phyloP scores from a whole-genome alignment of 768 basidiomycete genomes.

The Tubosaeta sp. region DNA sequence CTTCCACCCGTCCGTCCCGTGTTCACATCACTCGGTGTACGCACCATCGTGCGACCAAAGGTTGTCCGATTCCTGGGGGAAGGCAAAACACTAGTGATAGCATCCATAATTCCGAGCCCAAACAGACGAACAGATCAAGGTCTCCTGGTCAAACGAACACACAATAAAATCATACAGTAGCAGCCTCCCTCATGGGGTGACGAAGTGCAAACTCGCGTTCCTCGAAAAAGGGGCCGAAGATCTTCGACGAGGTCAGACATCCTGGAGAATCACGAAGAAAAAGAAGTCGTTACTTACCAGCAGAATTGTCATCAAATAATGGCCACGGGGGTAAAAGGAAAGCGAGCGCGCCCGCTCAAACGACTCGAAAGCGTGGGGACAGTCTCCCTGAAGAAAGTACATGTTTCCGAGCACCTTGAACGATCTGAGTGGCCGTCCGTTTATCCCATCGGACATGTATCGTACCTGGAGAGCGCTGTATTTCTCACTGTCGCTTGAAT shows the following conservation, averaged over 20 bases:
- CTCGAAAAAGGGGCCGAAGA: background rate
- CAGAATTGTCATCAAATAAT: background rate
- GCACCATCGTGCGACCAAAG: too few species aligned
- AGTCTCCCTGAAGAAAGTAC: background rate
- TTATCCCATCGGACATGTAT: background rate
- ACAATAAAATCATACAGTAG: background rate
- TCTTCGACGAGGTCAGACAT: background rate
- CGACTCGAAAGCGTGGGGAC: background rate
- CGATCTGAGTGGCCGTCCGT: background rate
- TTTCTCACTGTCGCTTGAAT: background rate
- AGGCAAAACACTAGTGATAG: too few species aligned
- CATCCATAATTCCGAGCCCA: too few species aligned
- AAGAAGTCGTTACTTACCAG: background rate
- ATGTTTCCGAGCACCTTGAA: background rate
- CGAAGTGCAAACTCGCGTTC: background rate
- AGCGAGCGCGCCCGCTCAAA: background rate
- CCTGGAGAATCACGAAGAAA: background rate
- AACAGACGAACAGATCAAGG: too few species aligned
- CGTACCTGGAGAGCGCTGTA: background rate
- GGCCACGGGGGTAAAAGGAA: background rate
- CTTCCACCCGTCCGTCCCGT: too few species aligned
- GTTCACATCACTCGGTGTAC: too few species aligned
- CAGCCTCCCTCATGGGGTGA: background rate
- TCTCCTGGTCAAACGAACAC: too few species aligned
- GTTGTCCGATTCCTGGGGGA: too few species aligned